Evolutionary conservation across 2,329 filamentous ascomycete genomes (phyloP).

Genomic region (Gyromitra esculenta): DNA sequence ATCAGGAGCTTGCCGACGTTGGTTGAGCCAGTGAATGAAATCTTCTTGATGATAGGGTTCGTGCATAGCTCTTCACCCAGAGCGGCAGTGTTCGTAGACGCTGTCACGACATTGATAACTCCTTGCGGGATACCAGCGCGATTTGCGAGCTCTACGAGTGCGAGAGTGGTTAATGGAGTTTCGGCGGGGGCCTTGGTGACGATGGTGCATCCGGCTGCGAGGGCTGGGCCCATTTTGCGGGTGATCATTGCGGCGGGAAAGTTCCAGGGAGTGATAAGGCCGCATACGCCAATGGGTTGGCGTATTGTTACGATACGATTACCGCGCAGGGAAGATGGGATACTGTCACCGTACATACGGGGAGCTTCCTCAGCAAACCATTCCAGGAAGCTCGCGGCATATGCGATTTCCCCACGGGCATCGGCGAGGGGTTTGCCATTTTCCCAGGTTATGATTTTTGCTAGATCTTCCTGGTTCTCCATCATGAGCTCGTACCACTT

Average conservation of each 20-base stretch:
- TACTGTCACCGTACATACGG: conserved; percentile 77
- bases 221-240: conserved; percentile 74
- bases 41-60: conserved; percentile 79
- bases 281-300: conserved; percentile 82
- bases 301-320: conserved; percentile 82
- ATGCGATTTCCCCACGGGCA: conserved; percentile 75
- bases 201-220: conserved; percentile 95
- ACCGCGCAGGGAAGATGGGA: conserved; percentile 73
- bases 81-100: conserved; percentile 78
- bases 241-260: conserved; percentile 83
- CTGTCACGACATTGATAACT: conserved; percentile 88
- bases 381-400: conserved; percentile 79
- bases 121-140: conserved; percentile 89
- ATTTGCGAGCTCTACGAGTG: conserved; percentile 83
- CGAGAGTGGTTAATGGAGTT: conserved; percentile 90
- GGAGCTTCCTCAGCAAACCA: conserved; percentile 86
- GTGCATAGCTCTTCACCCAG: conserved; percentile 82
- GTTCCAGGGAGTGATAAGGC: conserved; percentile 70
- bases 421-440: conserved; percentile 86
- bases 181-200: conserved; percentile 91
- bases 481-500: conserved; percentile 84
- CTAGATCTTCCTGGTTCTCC: conserved; percentile 81
- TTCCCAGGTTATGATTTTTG: conserved; percentile 86
- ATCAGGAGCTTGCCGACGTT: conserved; percentile 78
- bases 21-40: conserved; percentile 91